Base-by-base conservation (phyloP, 140 eudicot species). In the Bidens hawaiensis region DNA sequence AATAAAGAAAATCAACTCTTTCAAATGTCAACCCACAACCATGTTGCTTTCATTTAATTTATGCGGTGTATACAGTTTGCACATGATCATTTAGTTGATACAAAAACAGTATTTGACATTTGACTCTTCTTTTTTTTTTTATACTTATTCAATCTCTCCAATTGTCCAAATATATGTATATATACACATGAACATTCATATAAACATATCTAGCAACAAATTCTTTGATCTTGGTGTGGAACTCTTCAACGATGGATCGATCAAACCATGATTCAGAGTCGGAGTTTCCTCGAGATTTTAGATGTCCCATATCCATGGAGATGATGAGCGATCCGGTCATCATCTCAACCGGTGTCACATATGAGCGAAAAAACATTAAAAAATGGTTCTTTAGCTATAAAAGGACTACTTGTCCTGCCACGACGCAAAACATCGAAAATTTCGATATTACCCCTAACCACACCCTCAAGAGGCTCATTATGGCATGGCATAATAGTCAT, bases 241-340 rank as follows among this genome's bases (percentile, higher is more conserved):
- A 41, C 47, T 41, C 15, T 46, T 48, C 11, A 18, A 5, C 54
- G 18, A 75, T 30, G 52, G 64, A 26, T 12, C 26, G 22, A 53
- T 54, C 18, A 58, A 46, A 41, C 69, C 48, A 28, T 19, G 52
- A 60, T 46, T 62, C 58, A 70, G 14, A 62, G 30, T 80, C 71
- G 79, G 85, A 82, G 45, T 64, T 73, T 59, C 94, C 94, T 66
- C 78, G 66, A 19, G 78, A 85, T 74, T 85, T 85, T 49, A 68
- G 89, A 56, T 85, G 95, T 19, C 94, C 95, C 0, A 85, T 85
- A 57, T 85, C 95, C 72, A 76, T 85, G 95, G 95, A 85, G 71
- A 76, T 82, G 28, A 85, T 85, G 95, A 71, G 75, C 41, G 89
- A 85, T 28, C 95, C 95, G 16, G 95, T 85, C 8, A 85, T 78